These are phyloP conservation scores for Alternaria hordeiaustralica DNA, from an alignment of 2,329 filamentous ascomycete genomes.

Conservation along the genomic window DNA sequence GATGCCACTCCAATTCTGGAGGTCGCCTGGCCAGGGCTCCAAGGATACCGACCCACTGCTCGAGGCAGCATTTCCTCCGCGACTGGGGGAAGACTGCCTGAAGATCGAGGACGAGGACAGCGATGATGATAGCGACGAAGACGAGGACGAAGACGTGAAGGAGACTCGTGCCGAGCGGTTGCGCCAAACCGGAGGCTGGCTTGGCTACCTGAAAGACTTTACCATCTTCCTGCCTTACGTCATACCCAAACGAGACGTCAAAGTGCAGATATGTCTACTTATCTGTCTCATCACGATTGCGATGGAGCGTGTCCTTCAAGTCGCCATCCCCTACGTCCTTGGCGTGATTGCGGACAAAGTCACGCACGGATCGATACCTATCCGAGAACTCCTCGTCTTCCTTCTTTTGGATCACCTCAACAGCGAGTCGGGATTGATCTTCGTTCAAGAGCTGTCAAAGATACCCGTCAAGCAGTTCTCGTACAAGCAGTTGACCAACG, in stretches of 20 bases:
- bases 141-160: conserved; percentile 3
- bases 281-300: not conserved
- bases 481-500: not conserved
- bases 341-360: not conserved
- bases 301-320: not conserved
- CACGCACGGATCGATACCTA: not conserved
- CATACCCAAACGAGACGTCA: conserved; percentile 70
- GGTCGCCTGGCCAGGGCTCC: conserved; percentile 8
- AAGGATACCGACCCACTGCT: conserved; percentile 17
- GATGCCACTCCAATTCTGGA: conserved; percentile 12
- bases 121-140: not conserved
- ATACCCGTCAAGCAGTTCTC: not conserved
- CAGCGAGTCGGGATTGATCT: not conserved
- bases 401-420: not conserved
- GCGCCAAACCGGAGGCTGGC: conserved; percentile 74
- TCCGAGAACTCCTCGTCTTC: not conserved
- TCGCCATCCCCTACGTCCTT: not conserved
- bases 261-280: not conserved
- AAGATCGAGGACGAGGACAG: not conserved
- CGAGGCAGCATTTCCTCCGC: conserved; percentile 10
- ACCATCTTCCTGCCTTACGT: conserved; percentile 76
- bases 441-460: not conserved
- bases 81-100: not conserved
- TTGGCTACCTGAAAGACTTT: conserved; percentile 76
- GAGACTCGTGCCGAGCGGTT: conserved; percentile 62